Base-by-base conservation (phyloP, 2,329 filamentous ascomycete genomes). In the Chaetomium strumarium region DNA sequence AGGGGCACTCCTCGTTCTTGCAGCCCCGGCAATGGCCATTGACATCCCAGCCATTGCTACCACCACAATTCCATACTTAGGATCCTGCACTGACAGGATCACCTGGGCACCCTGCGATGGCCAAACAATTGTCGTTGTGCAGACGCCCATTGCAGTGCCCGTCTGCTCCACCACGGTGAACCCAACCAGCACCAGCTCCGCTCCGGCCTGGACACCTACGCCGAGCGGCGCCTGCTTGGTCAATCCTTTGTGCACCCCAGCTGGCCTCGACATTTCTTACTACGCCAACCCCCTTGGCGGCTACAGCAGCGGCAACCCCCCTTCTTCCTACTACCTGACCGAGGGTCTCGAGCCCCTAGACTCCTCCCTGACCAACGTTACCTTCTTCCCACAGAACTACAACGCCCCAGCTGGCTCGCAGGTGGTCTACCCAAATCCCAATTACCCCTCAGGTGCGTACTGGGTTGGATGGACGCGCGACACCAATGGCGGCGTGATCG, bases 311-410 rank as follows among this genome's bases (percentile, higher is more conserved):
- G 42, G 42, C 16, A 34, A 20, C 10, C 30, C 31, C 16, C 42
- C 42, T n/a, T 34, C 42, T n/a, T 34, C 30, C 30, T 45, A 45
- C 42, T 45, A 45, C 31, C 11, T 45, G n/a, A 45, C 42, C 16
- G 11, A 45, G 31, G 16, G 10, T n/a, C 42, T 45, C 42, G 2
- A 16, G 12, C 42, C 42, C 30, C n/a, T 20, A 31, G 31, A 45
- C 12, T 34, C 42, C 30, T 45, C 42, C 11, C 30, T 45, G 30
- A 45, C 42, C 16, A 45, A 45, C 31, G 42, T 45, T 10, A 45
- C 42, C 30, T 45, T 45, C 42, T 45, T 45, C 31, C 42, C 42
- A 2, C 42, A 45, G 30, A 20, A 45, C 40, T n/a, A n/a, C n/a
- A 14, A 4, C 19, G 2, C 2, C 30, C 42, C 30, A 2, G 4